Evolutionary conservation across 2,329 filamentous ascomycete species (phyloP).

Genomic region (Aspergillus arachidicola): DNA sequence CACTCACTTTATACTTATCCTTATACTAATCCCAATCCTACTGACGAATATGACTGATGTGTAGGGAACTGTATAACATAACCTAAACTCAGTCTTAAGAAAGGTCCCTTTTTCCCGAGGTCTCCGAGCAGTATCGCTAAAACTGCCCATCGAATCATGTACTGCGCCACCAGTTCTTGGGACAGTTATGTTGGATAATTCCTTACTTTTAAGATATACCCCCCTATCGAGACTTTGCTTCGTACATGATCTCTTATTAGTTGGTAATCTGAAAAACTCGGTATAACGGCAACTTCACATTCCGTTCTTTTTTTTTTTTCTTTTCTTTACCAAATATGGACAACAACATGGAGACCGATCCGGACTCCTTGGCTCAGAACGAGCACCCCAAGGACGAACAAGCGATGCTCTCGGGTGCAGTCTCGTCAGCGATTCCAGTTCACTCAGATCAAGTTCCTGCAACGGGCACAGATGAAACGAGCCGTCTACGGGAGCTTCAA

Average conservation of each 20-base stretch:
- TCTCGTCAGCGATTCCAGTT: background rate
- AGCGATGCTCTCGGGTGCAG: background rate
- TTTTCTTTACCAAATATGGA: background rate
- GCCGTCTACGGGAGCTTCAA: constrained; percentile 64
- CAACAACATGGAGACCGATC: background rate
- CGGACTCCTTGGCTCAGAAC: background rate
- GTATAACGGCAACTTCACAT: background rate
- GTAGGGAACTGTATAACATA: background rate
- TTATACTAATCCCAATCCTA: background rate
- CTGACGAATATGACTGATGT: background rate
- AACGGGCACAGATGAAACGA: constrained; percentile 55
- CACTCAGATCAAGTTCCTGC: constrained; percentile 2
- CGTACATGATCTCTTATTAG: background rate
- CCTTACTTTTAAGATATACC: background rate
- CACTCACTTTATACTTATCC: background rate
- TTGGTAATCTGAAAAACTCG: background rate
- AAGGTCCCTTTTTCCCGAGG: no score
- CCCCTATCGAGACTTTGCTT: background rate
- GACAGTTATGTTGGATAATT: background rate
- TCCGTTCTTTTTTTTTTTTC: background rate
- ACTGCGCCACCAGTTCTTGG: background rate
- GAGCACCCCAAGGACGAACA: background rate
- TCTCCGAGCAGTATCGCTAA: background rate
- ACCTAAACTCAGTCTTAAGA: background rate
- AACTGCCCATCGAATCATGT: background rate